Conservation (phyloP, 805 yeast genomes). For the Candida ovalis region DNA sequence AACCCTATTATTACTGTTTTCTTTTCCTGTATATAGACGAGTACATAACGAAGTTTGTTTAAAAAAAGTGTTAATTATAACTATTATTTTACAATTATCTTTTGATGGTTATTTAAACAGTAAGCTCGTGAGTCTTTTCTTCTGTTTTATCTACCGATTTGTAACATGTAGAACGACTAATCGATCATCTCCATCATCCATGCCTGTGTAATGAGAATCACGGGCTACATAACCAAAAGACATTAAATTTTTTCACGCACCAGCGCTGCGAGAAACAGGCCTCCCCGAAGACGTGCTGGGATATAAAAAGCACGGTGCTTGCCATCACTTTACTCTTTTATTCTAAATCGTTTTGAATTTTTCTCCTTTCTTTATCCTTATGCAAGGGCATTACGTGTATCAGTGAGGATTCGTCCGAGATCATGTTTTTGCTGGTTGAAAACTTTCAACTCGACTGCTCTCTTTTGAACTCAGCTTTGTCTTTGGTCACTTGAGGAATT, state of each 20-base stretch:
- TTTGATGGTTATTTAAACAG: too few relatives aligned
- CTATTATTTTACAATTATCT: too few relatives aligned
- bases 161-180: too few relatives aligned
- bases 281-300: too few relatives aligned
- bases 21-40: background rate
- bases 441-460: conserved; percentile 93
- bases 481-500: conserved; percentile 60
- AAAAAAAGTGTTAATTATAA: too few relatives aligned
- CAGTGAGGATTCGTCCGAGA: conserved; percentile 99
- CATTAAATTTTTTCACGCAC: background rate
- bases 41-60: background rate
- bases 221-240: background rate
- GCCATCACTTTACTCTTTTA: background rate
- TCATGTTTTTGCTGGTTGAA: conserved; percentile 99
- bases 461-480: conserved; percentile 36
- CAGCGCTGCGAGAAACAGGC: too few relatives aligned
- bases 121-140: too few relatives aligned
- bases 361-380: conserved; percentile 56
- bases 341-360: background rate
- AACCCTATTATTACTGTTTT: too few relatives aligned
- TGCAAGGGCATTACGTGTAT: conserved; percentile 99
- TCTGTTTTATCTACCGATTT: too few relatives aligned
- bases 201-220: too few relatives aligned
- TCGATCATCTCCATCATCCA: too few relatives aligned
- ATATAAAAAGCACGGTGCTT: background rate